Evolutionary conservation across 2,329 filamentous ascomycete genomes (phyloP), one percentile per base, ranked within the genome.

Genomic region (Clonostachys rosea): DNA sequence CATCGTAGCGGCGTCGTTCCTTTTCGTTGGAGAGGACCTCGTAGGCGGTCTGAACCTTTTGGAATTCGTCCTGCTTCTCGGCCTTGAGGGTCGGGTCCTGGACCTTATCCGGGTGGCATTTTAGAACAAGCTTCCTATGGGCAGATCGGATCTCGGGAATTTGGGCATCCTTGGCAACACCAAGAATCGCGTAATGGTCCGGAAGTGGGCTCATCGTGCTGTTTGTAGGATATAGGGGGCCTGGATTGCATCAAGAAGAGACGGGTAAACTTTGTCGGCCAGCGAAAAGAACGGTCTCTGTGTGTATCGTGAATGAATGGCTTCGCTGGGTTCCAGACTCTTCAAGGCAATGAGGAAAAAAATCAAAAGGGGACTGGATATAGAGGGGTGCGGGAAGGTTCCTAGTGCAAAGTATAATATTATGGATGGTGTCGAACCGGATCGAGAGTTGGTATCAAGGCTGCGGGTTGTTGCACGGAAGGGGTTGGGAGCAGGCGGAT

Each of bases 81-180:
- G 83, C 81, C 68, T 94, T 95, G 58, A 87, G 73, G 14, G 81
- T 74, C 46, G 86, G 83, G 59, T 95, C 81, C 55, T 90, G 85
- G 52, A 95, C 82, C 70, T 96, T 95, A 74, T 96, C 91, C 34
- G 91, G 91, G 57, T 96, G 91, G 62, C 87, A 91, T 65, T 88
- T 90, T 56, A 96, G 79, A 35, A 89, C 89, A 39, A 95, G 83
- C 66, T 95, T 95, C 57, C 88, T 84, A 70, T 96, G 85, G 14
- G 89, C 86, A 45, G 81, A 78, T 59, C 89, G 86, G 64, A 96
- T 92, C 56, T 86, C 81, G 43, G 82, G 56, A 40, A 83, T 63
- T 50, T 87, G 81, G 43, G 89, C 88, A 66, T 86, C 81, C 61
- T 81, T 86, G 51, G 83, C 63, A 48, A 96, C 79, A 46, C 88